Evolutionary conservation across 176 grass and related monocot genomes (phyloP), one percentile per base, ranked within the genome.

Genomic region (Lolium perenne): DNA sequence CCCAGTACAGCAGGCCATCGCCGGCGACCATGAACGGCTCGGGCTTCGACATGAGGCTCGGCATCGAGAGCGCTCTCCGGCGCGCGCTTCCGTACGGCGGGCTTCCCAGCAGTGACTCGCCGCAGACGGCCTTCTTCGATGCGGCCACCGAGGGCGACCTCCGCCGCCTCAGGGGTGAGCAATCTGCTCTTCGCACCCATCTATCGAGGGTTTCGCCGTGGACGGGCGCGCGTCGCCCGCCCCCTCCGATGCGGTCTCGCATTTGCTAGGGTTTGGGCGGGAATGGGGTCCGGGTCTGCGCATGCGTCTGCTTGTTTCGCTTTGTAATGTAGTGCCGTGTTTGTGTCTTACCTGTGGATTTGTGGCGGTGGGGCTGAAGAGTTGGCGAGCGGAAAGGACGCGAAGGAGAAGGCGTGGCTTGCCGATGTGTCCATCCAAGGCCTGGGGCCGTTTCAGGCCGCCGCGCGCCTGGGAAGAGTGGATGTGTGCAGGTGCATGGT

Each of bases 71-170:
- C 48, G 38, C 63, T 20, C 79, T 87, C 45, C 59, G 53, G 15
- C 47, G 35, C 78, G 47, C 12, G 3, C 86, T 87, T 22, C 60
- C 79, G 48, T 87, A 82, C 60, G 73, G 73, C 14, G 73, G 73
- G 25, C 73, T 76, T 76, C 38, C 22, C 15, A 59, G 72, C 13
- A 54, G 32, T 16, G 41, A 40, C 35, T 74, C 59, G 11, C 79
- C 71, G 60, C 59, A 17, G 71, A 47, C 41, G 47, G 70, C 81
- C n/a, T 87, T 82, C 79, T 87, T 87, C 71, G 79, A 87, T 7
- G 86, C 86, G 35, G 86, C 70, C 47, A 45, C 80, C 86, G 21
- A 17, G 16, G 79, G 86, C 18, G 72, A 88, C 86, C 38, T 87
- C 48, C 71, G 59, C 71, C 59, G 69, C 49, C 22, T 88, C 61